Percentiles rank a stretch among this genome's conserved stretches.
phyloP scores from a whole-genome alignment of 2,329 filamentous ascomycete species.

The Parastagonospora avenae region DNA sequence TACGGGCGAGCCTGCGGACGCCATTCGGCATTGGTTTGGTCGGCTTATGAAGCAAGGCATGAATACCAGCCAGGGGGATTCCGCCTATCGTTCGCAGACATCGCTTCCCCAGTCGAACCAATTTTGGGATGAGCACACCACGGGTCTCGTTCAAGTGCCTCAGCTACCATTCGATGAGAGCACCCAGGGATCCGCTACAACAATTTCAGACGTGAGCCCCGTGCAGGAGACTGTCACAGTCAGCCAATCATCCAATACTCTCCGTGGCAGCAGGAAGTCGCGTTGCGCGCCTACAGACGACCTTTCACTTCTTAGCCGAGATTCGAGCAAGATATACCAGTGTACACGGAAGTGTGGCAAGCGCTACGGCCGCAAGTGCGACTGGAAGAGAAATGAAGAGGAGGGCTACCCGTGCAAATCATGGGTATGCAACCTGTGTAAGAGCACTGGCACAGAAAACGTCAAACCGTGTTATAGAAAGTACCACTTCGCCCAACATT shows the following conservation, averaged over 20 bases:
- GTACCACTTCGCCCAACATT: slow-evolving; percentile 47
- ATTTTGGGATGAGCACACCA: slow-evolving; percentile 25
- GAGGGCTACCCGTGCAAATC: slow-evolving; percentile 44
- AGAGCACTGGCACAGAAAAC: slow-evolving; percentile 36
- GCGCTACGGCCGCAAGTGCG: slow-evolving; percentile 45
- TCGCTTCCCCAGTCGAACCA: slow-evolving; percentile 31
- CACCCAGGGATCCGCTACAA: slow-evolving; percentile 15
- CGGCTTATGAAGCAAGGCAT: slow-evolving; percentile 44
- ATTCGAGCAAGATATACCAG: slow-evolving; percentile 45
- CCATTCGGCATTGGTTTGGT: slow-evolving; percentile 45
- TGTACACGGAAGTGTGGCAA: slow-evolving; percentile 47
- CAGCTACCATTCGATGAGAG: slow-evolving; percentile 7
- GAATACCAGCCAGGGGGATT: slow-evolving; percentile 36
- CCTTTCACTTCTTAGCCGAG: slow-evolving; percentile 32
- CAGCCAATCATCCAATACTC: slow-evolving; percentile 15
- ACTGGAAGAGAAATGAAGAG: slow-evolving; percentile 48
- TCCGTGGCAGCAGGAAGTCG: slow-evolving; percentile 38
- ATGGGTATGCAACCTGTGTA: slow-evolving; percentile 43
- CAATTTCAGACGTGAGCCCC: slow-evolving; percentile 15
- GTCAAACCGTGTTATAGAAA: slow-evolving; percentile 45
- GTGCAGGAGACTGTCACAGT: slow-evolving; percentile 23
- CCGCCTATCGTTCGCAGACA: slow-evolving; percentile 47
- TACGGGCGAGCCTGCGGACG: slow-evolving; percentile 38
- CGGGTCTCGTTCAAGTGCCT: slow-evolving; percentile 18
- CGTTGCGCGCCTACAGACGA: slow-evolving; percentile 42